Conservation (phyloP, 23 red algal species). For the Rhodosorus marinus region DNA sequence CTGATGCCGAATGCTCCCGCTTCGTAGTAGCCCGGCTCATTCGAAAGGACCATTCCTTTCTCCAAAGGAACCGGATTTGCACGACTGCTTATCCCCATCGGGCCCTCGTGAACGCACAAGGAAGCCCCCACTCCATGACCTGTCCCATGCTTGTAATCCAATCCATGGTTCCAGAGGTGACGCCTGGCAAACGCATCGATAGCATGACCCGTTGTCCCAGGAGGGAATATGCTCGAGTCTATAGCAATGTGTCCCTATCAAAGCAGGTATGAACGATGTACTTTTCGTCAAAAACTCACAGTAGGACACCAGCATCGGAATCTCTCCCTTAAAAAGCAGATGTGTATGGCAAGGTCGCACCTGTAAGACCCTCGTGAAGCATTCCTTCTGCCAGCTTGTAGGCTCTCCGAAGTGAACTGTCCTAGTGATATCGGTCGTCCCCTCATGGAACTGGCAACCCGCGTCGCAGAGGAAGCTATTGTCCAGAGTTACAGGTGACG, state of each 20-base stretch:
- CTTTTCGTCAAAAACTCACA: not conserved
- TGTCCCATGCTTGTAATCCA: conserved; percentile 95
- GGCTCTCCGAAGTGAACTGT: conserved; percentile 68
- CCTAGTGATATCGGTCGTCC: conserved; percentile 90
- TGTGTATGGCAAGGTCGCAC: not conserved
- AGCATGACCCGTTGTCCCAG: conserved; percentile 59
- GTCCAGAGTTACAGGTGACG: conserved; percentile 5
- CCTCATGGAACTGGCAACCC: conserved; percentile 86
- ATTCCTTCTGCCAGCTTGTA: conserved; percentile 28
- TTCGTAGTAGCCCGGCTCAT: conserved; percentile 96
- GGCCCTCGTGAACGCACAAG: conserved; percentile 95
- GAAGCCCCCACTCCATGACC: conserved; percentile 89
- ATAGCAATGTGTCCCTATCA: conserved; percentile 87
- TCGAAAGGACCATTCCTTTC: conserved; percentile 71
- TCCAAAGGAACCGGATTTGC: conserved; percentile 25
- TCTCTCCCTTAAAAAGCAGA: not conserved
- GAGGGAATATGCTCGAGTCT: conserved; percentile 60
- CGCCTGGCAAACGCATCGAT: conserved; percentile 65
- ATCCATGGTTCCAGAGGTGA: conserved; percentile 57
- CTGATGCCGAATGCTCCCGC: conserved; percentile 73
- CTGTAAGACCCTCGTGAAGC: conserved; percentile 48
- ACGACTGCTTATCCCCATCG: conserved; percentile 60
- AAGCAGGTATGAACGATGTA: too few relatives aligned
- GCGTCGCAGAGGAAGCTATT: conserved; percentile 78
- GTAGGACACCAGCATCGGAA: too few relatives aligned